Base-by-base conservation (phyloP, 768 basidiomycete species). In the Tephrocybe rancida region DNA sequence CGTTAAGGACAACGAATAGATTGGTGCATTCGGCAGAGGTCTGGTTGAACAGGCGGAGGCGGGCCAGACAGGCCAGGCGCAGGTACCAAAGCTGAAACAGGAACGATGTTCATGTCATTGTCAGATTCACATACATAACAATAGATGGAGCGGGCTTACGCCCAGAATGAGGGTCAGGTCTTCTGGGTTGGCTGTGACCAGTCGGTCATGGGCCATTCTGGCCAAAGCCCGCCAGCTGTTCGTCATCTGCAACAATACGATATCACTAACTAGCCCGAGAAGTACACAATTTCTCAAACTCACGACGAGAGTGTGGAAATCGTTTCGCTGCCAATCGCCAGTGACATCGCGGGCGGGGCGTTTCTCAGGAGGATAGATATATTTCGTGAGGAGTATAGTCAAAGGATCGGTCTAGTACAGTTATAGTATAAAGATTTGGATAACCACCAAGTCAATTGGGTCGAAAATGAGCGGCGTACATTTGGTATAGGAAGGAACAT, bases 401-500 rank as follows among this genome's bases (percentile, higher is more conserved):
- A 93, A 79, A 42, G 90, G 88, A 73, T 93, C 92, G 53, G 88
- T 92, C 91, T 94, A 78, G 65, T 72, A 73, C 65, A 71, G 39
- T 61, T 76, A 71, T 70, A 65, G 66, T 75, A 79, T 68, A 73
- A 67, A 71, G 73, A 64, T 71, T 72, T 74, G 67, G 65, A 76
- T 66, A 88, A 68, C 84, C 82, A 87, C 83, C 84, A 88, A 10
- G 78, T 76, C 41, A 88, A 73, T 54, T 75, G 69, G 18, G 68
- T 73, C 42, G 78, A 80, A 57, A 81, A 70, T 45, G 72, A 71
- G 60, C 61, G 72, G 82, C 88, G 83, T 80, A 93, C 91, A 75
- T 91, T 91, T 46, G 92, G 91, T 38, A 92, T 88, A n/a, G 91
- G 91, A 43, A 92, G 72, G 67, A 93, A 93, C 86, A 92, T 87